A percentile compares a stretch with the other conserved stretches of the same genome.
Conservation (phyloP, 306 rosid genomes). For the Lathyrus sativus region DNA sequence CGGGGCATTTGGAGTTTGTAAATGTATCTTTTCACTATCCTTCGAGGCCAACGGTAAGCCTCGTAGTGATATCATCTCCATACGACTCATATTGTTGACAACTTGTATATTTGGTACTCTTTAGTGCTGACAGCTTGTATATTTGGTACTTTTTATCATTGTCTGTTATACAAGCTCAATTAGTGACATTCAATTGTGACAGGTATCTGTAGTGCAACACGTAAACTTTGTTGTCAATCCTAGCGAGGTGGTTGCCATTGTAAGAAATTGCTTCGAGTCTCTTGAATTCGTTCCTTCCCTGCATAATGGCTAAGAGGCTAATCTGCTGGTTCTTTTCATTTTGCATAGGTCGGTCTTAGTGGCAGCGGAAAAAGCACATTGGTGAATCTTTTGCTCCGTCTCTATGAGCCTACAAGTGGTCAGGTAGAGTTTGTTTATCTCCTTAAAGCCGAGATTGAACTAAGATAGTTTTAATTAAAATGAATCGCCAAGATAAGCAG, state of each 20-base stretch:
- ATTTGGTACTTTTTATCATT: constrained; percentile 26
- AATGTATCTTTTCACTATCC: constrained; percentile 80
- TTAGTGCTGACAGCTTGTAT: constrained; percentile 26
- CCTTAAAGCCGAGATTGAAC: constrained; percentile 3
- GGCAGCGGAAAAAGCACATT: constrained; percentile 98
- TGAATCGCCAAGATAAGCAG: too few relatives aligned
- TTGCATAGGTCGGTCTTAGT: constrained; percentile 87
- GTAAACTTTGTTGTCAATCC: constrained; percentile 74
- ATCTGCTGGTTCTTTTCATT: constrained; percentile 33
- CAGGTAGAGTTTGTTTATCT: constrained; percentile 62
- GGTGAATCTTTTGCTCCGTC: constrained; percentile 92
- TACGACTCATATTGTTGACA: constrained; percentile 24
- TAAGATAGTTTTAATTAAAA: constrained; percentile 11
- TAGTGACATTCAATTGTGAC: constrained; percentile 41
- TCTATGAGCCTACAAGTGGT: constrained; percentile 91
- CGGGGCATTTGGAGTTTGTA: constrained; percentile 68
- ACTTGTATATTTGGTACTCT: constrained; percentile 13
- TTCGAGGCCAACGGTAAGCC: constrained; percentile 76
- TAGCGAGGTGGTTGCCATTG: constrained; percentile 89
- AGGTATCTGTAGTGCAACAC: constrained; percentile 77
- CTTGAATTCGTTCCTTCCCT: constrained; percentile 35
- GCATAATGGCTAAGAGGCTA: constrained; percentile 36
- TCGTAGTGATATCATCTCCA: constrained; percentile 33
- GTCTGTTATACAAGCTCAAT: constrained; percentile 34
- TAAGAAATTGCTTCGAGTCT: constrained; percentile 52